These are phyloP conservation scores for Ophiostoma triangulosporum DNA, from an alignment of 2,329 filamentous ascomycete genomes.

Conservation along the genomic window DNA sequence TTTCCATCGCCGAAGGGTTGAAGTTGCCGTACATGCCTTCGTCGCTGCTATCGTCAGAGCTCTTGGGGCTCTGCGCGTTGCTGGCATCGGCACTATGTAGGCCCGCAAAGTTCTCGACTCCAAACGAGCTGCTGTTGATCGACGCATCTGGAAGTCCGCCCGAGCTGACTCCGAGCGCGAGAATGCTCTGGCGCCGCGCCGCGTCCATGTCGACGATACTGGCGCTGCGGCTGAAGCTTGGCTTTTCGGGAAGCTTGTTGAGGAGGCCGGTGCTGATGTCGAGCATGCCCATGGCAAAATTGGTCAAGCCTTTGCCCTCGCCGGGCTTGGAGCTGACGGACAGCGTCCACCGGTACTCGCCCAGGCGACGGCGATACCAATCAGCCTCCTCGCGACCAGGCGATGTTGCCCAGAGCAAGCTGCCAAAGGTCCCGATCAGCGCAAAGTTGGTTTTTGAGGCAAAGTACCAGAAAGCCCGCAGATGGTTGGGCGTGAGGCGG, in stretches of 20 bases:
- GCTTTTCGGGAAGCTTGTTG: constrained; percentile 58
- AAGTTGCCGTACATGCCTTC: constrained; percentile 40
- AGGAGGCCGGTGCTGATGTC: constrained; percentile 58
- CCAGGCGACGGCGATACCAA: constrained; percentile 75
- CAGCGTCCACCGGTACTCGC: constrained; percentile 89
- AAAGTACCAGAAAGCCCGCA: constrained; percentile 89
- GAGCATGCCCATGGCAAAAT: constrained; percentile 66
- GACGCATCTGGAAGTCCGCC: constrained; percentile 17
- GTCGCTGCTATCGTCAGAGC: constrained; percentile 36
- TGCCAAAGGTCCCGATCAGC: constrained; percentile 86
- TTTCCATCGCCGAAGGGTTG: constrained; percentile 19
- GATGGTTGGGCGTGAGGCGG: constrained; percentile 70
- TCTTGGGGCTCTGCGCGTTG: constrained; percentile 37
- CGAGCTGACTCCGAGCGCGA: not conserved
- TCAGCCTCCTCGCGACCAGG: constrained; percentile 80
- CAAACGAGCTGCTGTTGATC: constrained; percentile 9
- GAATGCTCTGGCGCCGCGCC: not conserved
- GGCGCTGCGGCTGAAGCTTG: constrained; percentile 43
- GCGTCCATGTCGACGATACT: constrained; percentile 29
- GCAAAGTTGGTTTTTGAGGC: constrained; percentile 84
- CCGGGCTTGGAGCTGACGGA: constrained; percentile 66
- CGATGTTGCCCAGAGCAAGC: constrained; percentile 76
- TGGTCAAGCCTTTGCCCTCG: constrained; percentile 42
- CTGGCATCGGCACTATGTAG: constrained; percentile 35
- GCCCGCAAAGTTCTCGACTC: constrained; percentile 26